Base-by-base conservation (phyloP, 2,329 filamentous ascomycete genomes). In the Stagonosporopsis tanaceti region DNA sequence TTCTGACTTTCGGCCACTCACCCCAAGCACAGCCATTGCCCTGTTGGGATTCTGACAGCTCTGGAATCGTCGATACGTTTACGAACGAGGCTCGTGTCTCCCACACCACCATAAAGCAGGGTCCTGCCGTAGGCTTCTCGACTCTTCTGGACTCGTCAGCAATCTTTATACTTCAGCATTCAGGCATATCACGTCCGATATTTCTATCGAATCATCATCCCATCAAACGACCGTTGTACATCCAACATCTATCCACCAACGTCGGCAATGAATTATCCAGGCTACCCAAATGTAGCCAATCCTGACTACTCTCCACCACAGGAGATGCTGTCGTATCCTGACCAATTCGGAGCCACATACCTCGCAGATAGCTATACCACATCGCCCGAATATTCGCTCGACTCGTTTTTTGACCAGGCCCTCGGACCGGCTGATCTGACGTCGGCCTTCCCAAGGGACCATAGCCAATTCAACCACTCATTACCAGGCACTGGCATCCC, bases 351-450 rank as follows among this genome's bases (percentile, higher is more conserved):
- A 50, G 67, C 63, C 52, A 57, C 65, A 6, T 73, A 71, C 52
- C 47, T 68, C 35, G 54, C 57, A 38, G 67, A 71, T 54, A 53
- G 55, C 7, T 73, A 67, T 59, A 64, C 61, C 12, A 47, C 57
- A 25, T 59, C 53, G 24, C 63, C 69, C 20, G 62, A 73, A 50
- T 62, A 68, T 57, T 61, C 69, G 8, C 53, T 72, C 53, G 65
- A 67, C 30, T 56, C 64, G 28, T 73, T 70, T 55, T 65, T 76
- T 57, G 66, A 74, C 57, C 67, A 63, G 50, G 65, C 66, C n/a
- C 56, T 69, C 47, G 66, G 58, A 47, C 64, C 68, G 15, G 56
- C 63, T 28, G 70, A 74, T 37, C 55, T 61, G 53, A 48, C 64
- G 4, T 50, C 63, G 2, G 37, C 44, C 27, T 68, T 65, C 34